These are phyloP conservation scores for Camellia lanceoleosa DNA, from an alignment of 148 eudicot species.

Conservation along the genomic window DNA sequence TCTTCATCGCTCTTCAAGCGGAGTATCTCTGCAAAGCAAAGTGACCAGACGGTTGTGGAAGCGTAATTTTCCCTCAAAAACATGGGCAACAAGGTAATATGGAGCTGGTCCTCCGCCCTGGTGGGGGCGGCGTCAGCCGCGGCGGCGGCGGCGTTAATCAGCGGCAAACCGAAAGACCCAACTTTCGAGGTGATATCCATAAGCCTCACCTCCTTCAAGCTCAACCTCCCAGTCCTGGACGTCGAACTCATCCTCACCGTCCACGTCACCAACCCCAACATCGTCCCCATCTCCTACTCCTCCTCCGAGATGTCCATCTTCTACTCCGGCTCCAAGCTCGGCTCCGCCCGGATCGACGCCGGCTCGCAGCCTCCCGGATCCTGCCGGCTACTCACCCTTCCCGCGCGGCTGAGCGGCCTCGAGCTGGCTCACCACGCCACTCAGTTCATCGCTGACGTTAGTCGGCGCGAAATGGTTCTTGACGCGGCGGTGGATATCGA, in stretches of 20 bases:
- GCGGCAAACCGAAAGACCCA: conserved; percentile 61
- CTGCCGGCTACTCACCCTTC: conserved; percentile 54
- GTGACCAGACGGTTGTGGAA: background rate
- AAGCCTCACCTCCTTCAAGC: conserved; percentile 66
- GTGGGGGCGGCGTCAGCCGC: conserved; percentile 67
- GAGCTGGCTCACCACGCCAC: conserved; percentile 65
- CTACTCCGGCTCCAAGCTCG: conserved; percentile 72
- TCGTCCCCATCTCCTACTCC: conserved; percentile 55
- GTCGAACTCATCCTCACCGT: conserved; percentile 76
- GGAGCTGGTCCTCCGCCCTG: conserved; percentile 70
- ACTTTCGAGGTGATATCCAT: conserved; percentile 66
- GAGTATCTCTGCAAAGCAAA: background rate
- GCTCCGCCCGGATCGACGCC: conserved; percentile 61
- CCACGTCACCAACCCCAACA: conserved; percentile 91
- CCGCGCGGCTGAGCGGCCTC: conserved; percentile 72
- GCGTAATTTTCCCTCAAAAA: background rate
- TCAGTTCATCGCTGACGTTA: conserved; percentile 56
- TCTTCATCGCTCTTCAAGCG: no score
- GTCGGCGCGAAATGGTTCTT: conserved; percentile 71
- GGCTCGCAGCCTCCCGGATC: conserved; percentile 71
- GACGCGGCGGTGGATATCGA: conserved; percentile 65
- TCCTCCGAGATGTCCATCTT: conserved; percentile 67
- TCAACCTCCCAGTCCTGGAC: conserved; percentile 66
- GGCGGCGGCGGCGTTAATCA: conserved; percentile 37
- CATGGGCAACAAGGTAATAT: conserved; percentile 40